Base-by-base conservation (phyloP, 768 basidiomycete genomes). In the Omphalotus guepiniiformis region DNA sequence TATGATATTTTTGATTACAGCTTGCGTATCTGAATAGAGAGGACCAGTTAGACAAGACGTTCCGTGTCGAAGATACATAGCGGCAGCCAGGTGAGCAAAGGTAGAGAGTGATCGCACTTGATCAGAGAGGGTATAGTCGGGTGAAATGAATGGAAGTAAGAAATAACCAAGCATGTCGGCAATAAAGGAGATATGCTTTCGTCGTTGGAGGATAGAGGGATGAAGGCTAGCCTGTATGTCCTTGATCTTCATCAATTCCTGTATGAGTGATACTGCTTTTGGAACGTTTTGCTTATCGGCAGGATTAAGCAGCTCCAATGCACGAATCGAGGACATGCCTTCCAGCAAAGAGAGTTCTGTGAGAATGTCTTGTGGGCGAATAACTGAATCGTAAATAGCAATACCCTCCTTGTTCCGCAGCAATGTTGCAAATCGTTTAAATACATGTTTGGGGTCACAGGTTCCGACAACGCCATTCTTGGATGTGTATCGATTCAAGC, bases 361-460 rank as follows among this genome's bases (percentile, higher is more conserved):
- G 36, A 38, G 16, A 21, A 38, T 16, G 9, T 38, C n/a, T 12
- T 43, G 40, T 1, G 49, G 26, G 3, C 34, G 40, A 3, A 58
- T 27, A 7, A 27, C 11, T 3, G 43, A 52, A 26, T 59, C 47
- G 3, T 47, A 47, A 37, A 61, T 21, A 23, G 48, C 27, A 9
- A 64, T 53, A 12, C 58, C 57, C 6, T 3, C n/a, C 6, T 47
- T 26, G 15, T 51, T 58, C 1, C 62, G 41, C 13, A 60, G 19
- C 34, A 60, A 45, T 28, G 63, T 57, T 15, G 57, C 64, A 51
- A 61, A 58, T 6, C 58, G 51, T 47, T 66, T 66, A 27, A 57
- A 34, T 3, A 66, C 53, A 50, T 66, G 64, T 42, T 63, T 64
- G 7, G 58, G 62, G 55, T 63, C 62, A 47, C 53, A 59, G 15